Base-by-base conservation (phyloP, 495 filamentous ascomycete species). In the Podospora anserina region DNA sequence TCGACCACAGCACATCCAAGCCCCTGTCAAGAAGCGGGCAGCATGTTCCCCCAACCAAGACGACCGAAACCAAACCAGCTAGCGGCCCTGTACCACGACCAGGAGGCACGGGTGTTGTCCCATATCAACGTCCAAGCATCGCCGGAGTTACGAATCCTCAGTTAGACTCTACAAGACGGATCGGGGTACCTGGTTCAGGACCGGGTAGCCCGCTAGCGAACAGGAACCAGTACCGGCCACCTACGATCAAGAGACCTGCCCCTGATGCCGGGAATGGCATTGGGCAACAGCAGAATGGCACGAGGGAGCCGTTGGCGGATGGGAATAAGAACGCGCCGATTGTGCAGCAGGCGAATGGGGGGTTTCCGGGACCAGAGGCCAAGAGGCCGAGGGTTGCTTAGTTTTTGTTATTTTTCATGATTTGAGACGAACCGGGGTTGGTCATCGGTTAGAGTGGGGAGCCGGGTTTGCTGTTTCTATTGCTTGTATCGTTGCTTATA, bases 1-100 rank as follows among this genome's bases (percentile, higher is more conserved):
- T 97, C 60, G 92, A 97, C 70, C 91, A 95, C 71, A 88, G 81
- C 28, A 89, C 87, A 65, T 90, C 87, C 30, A 86, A 88, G 49
- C 89, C 91, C 0, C 81, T 96, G 0, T 82, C 80, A 3, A 85
- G 78, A 61, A 78, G 75, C 20, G 75, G 79, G 3, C 71, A 85
- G 63, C 80, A 82, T 30, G 79, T 81, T 0, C 70, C 80, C 0
- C 77, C 79, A 61, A 72, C 69, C 44, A 71, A 68, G 28, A 72
- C 76, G 3, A 61, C 44, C 7, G 58, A 59, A 16, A 61, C 13
- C 11, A 23, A 68, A 27, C 27, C 26, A 9, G 30, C 3, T 30
- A 30, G 16, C 16, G 15, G 6, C 3, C 26, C n/a, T 39, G n/a
- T 18, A 32, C 32, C 18, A 15, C 26, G 20, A n/a, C 19, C 66